Evolutionary conservation across 345 rosid genomes (phyloP).

Genomic region (Clausena lansium): DNA sequence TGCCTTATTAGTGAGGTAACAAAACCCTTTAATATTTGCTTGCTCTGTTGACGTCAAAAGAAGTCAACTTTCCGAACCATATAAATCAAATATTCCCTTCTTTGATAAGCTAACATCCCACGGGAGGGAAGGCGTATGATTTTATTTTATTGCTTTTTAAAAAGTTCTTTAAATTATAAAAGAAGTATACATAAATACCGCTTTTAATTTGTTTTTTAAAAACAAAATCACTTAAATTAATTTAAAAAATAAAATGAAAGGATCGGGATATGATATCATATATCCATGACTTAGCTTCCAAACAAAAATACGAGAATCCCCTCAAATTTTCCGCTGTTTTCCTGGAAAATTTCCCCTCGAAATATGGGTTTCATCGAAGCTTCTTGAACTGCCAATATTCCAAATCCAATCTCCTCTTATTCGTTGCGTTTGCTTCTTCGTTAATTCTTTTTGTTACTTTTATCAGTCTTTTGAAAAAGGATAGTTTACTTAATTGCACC

Average conservation of each 20-base stretch:
- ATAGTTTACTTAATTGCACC: too few relatives aligned
- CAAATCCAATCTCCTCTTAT: neutral
- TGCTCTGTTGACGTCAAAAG: too few relatives aligned
- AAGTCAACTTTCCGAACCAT: neutral
- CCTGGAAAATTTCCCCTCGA: neutral
- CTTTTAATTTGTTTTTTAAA: neutral
- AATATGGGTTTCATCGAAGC: slow-evolving; percentile 1
- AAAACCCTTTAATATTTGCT: too few relatives aligned
- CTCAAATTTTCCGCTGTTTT: neutral
- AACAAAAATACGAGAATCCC: neutral
- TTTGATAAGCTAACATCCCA: too few relatives aligned
- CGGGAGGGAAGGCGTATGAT: neutral
- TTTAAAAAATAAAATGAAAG: too few relatives aligned
- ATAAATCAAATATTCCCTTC: too few relatives aligned
- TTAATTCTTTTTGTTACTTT: neutral
- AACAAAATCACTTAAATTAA: too few relatives aligned
- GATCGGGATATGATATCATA: neutral
- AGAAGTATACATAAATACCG: neutral
- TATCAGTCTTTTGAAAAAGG: too few relatives aligned
- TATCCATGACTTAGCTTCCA: neutral
- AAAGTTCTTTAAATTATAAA: neutral
- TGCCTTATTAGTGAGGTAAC: too few relatives aligned
- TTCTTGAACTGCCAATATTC: neutral
- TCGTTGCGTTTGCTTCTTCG: too few relatives aligned
- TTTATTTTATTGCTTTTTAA: too few relatives aligned